Base-by-base conservation (phyloP, 441 rosid species). In the Adansonia rubrostipa region DNA sequence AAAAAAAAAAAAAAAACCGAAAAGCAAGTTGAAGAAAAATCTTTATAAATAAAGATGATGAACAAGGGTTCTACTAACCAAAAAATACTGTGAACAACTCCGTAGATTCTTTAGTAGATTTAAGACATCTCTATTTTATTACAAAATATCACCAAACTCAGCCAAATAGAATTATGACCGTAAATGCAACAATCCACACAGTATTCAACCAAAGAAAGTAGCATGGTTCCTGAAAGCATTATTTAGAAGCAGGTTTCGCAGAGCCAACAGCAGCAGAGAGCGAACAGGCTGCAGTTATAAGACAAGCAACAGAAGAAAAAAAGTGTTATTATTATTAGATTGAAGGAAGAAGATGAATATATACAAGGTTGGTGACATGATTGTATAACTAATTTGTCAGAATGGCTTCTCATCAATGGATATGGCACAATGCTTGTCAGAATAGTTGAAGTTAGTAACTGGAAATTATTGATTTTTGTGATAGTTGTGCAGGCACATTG, bases 221-320 rank as follows among this genome's bases (percentile, higher is more conserved):
- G 0, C 50, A 61, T 50, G 69, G 58, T 57, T 20, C 60, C 11
- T 24, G 50, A 65, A 24, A 20, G 69, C 71, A 51, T 60, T 15
- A 10, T 42, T 83, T 77, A 91, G 85, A 72, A 79, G 86, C 95
- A 89, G 22, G 70, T 82, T 79, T 89, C 92, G 77, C 91, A 86
- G 44, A 88, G 69, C 95, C 92, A 91, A 73, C 95, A 91, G 81
- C 92, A 89, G 80, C 95, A 91, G 24, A 91, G 89, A 45, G 91
- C 87, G 36, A 84, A 89, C 68, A 89, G 85, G 86, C 95, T 88
- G 90, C 84, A 81, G 48, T 45, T 74, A 0, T 1, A 71, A 42
- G 13, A 81, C 11, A 9, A 1, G 28, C 15, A 72, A 24, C 10
- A 22, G 78, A 20, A 50, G 20, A 10, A 47, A 17, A 9, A 1